Percentiles rank a stretch among this genome's conserved stretches.
Evolutionary conservation across 2,329 filamentous ascomycete species (phyloP).

Genomic region (Aspergillus clavatus): DNA sequence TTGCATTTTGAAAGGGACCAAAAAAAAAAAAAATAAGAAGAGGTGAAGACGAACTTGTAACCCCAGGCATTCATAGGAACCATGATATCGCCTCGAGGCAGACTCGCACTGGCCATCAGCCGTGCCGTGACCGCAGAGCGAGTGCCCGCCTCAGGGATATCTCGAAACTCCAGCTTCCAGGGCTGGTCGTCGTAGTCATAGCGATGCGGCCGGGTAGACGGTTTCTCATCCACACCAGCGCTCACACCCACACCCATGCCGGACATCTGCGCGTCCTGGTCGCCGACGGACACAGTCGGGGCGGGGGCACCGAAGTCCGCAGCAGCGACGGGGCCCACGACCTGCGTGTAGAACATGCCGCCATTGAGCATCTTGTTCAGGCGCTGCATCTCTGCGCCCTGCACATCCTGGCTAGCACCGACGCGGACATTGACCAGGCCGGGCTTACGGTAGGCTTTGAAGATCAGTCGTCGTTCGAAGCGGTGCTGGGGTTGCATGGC

Average conservation of each 20-base stretch:
- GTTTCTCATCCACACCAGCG: too few relatives aligned
- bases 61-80: constrained; percentile 49
- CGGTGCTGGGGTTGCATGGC: constrained; percentile 56
- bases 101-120: constrained; percentile 45
- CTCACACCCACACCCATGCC: too few relatives aligned
- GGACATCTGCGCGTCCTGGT: constrained; percentile 33
- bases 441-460: constrained; percentile 50
- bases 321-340: constrained; percentile 44
- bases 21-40: too few relatives aligned
- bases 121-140: constrained; percentile 52
- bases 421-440: constrained; percentile 36
- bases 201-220: neutral
- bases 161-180: constrained; percentile 46
- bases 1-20: too few relatives aligned
- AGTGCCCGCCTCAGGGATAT: constrained; percentile 49
- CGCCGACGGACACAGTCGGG: constrained; percentile 11
- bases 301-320: constrained; percentile 29
- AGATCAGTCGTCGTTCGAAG: constrained; percentile 54
- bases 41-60: constrained; percentile 52
- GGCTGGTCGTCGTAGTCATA: constrained; percentile 36
- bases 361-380: constrained; percentile 46
- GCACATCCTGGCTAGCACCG: constrained; percentile 44
- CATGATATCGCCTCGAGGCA: constrained; percentile 48
- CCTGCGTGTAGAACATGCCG: constrained; percentile 51
- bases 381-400: constrained; percentile 41